Evolutionary conservation across 768 basidiomycete genomes (phyloP).

Genomic region (Lepiota brunneoincarnata): DNA sequence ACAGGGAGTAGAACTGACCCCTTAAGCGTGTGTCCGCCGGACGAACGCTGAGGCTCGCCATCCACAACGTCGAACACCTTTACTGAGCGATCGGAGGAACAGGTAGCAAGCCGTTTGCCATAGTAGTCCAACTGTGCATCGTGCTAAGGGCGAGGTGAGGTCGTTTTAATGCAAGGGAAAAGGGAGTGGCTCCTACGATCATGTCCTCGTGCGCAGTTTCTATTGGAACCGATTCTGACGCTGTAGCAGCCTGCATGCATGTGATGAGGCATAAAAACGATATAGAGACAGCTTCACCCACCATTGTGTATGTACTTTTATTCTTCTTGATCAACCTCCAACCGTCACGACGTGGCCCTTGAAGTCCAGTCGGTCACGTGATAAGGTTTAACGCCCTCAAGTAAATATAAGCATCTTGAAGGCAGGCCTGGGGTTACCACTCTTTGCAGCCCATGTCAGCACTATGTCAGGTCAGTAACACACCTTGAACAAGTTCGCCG

Average conservation of each 20-base stretch:
- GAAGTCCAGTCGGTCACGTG: not conserved
- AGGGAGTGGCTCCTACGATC: conserved; percentile 64
- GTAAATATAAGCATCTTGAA: too few relatives aligned
- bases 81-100: conserved; percentile 93
- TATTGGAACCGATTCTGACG: conserved; percentile 74
- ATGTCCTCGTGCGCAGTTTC: conserved; percentile 98
- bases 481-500: too few relatives aligned
- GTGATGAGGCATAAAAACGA: not conserved
- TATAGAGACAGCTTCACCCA: conserved; percentile 9
- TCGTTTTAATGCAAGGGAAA: conserved; percentile 3
- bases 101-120: conserved; percentile 93
- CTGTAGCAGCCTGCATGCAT: conserved; percentile 42
- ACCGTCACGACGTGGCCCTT: not conserved
- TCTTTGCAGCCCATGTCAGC: not conserved
- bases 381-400: too few relatives aligned
- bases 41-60: conserved; percentile 68
- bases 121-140: conserved; percentile 99
- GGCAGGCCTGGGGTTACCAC: not conserved
- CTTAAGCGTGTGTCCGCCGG: conserved; percentile 69
- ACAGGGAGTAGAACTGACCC: conserved; percentile 48
- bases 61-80: conserved; percentile 94
- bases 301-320: not conserved
- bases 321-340: not conserved
- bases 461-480: not conserved
- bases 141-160: conserved; percentile 54